phyloP scores from a whole-genome alignment of 768 basidiomycete species.

The Rhodotorula kratochvilovae region DNA sequence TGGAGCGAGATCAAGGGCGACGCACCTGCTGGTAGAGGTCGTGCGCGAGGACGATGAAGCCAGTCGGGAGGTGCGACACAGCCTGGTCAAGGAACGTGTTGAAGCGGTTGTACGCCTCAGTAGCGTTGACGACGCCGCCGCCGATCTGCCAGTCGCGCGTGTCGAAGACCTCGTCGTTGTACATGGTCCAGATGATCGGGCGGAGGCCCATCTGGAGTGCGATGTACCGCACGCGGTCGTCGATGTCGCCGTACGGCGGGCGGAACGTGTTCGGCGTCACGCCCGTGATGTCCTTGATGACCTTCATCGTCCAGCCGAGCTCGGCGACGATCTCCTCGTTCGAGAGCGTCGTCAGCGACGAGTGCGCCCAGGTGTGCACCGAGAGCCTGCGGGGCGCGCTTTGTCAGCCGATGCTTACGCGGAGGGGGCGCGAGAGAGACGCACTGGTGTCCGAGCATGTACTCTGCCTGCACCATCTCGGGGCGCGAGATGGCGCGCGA shows the following conservation, averaged over 20 bases:
- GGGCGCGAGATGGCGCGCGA: conserved; percentile 75
- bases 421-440: background rate
- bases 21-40: conserved; percentile 61
- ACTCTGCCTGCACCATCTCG: conserved; percentile 64
- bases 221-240: conserved; percentile 77
- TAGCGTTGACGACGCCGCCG: conserved; percentile 58
- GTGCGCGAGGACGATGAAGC: conserved; percentile 84
- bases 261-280: conserved; percentile 60
- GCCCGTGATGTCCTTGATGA: conserved; percentile 73
- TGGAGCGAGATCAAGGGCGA: background rate
- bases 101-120: conserved; percentile 60
- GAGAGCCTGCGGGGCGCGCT: conserved; percentile 58
- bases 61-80: conserved; percentile 58
- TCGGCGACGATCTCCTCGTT: conserved; percentile 80
- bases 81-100: conserved; percentile 63
- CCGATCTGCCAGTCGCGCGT: conserved; percentile 71
- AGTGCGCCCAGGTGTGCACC: conserved; percentile 74
- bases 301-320: conserved; percentile 78
- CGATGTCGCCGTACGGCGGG: conserved; percentile 74
- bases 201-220: conserved; percentile 73
- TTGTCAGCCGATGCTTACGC: conserved; percentile 57
- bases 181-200: conserved; percentile 76
- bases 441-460: conserved; percentile 67
- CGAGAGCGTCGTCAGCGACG: conserved; percentile 53
- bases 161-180: conserved; percentile 45